Evolutionary conservation across 1,139 yeast species (phyloP), one percentile per base, ranked within the genome.

Genomic region (Blastobotrys raffinosifermentans): DNA sequence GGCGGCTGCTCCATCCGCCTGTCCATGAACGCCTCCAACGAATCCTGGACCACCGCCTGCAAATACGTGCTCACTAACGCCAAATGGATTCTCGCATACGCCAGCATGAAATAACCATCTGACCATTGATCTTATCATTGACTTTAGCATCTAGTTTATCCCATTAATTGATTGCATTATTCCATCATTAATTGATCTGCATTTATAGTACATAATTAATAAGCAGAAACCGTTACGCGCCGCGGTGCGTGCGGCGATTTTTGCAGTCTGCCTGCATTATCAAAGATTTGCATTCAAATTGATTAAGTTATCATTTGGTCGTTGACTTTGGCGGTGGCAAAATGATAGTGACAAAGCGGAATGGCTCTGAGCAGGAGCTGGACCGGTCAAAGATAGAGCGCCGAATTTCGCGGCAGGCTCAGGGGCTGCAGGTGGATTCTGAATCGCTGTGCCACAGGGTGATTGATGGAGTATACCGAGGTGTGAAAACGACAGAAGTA

Each of bases 21-120:
- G 2, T 76, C 86, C 2, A 73, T 85, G 8, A 66, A 69, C 39
- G 62, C 72, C 2, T 72, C 80, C 1, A 81, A 80, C 53, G 75
- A 77, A 31, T 86, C 82, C 45, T 91, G 98, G 98, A 86, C 96
- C 0, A 75, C 78, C 23, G 89, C 95, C 1, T 89, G 96, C 61
- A 81, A 83, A 53, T 81, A 78, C 52, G 66, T 89, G 13, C 64
- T 91, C 35, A 84, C 93, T 1, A 76, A 89, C 40, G 54, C 64
- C 17, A 63, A 64, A 40, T 65, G 68, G 68, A 57, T 64, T 9
- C 47, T 64, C 26, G 69, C 69, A 13, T 63, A 55, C 41, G 63
- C 60, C 3, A 53, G 55, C 19, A 49, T 52, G 11, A 34, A 40
- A n/a, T n/a, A n/a, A n/a, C n/a, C n/a, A n/a, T n/a, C n/a, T n/a